Percentiles rank a stretch among this genome's conserved stretches.
Evolutionary conservation across 2,329 filamentous ascomycete species (phyloP).

Genomic region (Anisogramma anomala): DNA sequence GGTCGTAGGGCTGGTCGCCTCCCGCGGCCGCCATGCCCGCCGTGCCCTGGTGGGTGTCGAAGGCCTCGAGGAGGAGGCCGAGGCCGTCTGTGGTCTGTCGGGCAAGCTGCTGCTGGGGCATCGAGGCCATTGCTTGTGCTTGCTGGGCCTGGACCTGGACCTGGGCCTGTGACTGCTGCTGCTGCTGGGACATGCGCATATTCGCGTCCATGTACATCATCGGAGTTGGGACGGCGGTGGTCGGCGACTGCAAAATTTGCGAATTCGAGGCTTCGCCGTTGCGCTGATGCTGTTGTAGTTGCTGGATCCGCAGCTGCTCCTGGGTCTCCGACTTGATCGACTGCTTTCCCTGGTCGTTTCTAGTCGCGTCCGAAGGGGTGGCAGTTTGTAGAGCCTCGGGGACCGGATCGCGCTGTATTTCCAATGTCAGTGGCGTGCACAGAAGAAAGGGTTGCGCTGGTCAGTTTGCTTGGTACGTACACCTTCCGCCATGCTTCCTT

Average conservation of each 20-base stretch:
- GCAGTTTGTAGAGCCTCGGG: conserved; percentile 20
- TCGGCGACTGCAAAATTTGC: conserved; percentile 17
- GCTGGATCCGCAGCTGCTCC: neutral
- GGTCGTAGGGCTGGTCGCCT: conserved; percentile 10
- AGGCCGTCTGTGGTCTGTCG: conserved; percentile 25
- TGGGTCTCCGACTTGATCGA: conserved; percentile 2
- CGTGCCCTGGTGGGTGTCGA: conserved; percentile 24
- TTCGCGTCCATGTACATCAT: conserved; percentile 18
- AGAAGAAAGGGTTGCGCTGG: conserved; percentile 8
- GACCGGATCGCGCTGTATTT: conserved; percentile 20
- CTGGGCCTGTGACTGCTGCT: conserved; percentile 15
- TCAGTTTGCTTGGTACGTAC: conserved; percentile 19
- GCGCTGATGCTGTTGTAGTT: neutral
- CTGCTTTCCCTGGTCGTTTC: conserved; percentile 9
- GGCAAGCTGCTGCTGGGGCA: conserved; percentile 16
- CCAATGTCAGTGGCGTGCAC: conserved; percentile 19
- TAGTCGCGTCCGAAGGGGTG: neutral
- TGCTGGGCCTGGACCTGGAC: conserved; percentile 16
- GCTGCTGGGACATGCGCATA: conserved; percentile 14
- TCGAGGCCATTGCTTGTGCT: conserved; percentile 15
- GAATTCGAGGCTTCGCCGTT: conserved; percentile 8
- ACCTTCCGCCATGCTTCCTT: conserved; percentile 41
- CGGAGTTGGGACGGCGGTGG: conserved; percentile 10
- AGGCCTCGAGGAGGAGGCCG: conserved; percentile 31
- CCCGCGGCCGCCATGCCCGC: conserved; percentile 7